Base-by-base conservation (phyloP, 148 eudicot genomes). In the Fagopyrum tataricum region DNA sequence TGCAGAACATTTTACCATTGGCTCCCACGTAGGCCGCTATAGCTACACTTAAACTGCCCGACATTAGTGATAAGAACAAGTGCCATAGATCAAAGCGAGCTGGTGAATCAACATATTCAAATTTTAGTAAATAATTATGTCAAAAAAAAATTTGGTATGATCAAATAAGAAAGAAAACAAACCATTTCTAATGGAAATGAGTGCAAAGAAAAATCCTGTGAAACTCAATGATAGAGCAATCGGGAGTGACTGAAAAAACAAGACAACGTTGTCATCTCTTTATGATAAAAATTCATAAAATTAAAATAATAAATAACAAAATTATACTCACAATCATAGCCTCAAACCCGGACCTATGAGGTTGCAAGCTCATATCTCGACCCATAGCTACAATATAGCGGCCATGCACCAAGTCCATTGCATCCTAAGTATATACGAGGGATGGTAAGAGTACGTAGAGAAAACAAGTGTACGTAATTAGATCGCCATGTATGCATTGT, bases 1-100 rank as follows among this genome's bases (percentile, higher is more conserved):
- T 91, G 73, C 98, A 93, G 79, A 93, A 91, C n/a, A 85, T 62
- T 42, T 91, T 90, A 2, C 97, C 97, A 48, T 93, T 84, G 79
- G 91, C 86, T 82, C 76, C 84, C 55, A 93, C 90, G 67, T 85
- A 81, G 66, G 76, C 75, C 13, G 84, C 92, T 70, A 91, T 82
- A 18, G 76, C 88, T 44, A 89, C 41, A 74, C 90, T 89, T 76
- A 91, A 14, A 83, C 91, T 76, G 40, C 90, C 95, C 97, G 91
- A 91, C 73, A 91, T 67, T 10, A 87, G 58, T 4, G 98, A 81
- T 77, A 87, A 85, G 71, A 91, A 77, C 20, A 87, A 46, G 68
- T 89, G 87, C 69, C 87, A 78, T 31, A 75, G 42, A 78, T 84
- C 85, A 73, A 75, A 73, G 46, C 79, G 88, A 72, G 78, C 94